These are phyloP conservation scores for Candida boleticola DNA, from an alignment of 805 yeast genomes.

Conservation along the genomic window DNA sequence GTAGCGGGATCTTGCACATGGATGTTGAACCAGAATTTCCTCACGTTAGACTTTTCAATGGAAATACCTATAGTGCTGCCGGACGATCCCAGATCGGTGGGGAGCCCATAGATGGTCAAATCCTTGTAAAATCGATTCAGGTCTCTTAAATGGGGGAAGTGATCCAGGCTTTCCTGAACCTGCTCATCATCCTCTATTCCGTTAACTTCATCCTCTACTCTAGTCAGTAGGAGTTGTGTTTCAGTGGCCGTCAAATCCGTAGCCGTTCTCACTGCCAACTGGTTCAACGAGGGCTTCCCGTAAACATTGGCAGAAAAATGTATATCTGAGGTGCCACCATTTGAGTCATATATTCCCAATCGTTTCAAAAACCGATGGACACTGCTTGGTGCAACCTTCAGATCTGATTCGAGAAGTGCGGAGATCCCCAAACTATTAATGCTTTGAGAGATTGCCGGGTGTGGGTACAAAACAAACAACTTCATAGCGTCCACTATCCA, in stretches of 20 bases:
- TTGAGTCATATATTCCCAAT: neutral
- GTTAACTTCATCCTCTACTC: neutral
- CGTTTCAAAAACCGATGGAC: neutral
- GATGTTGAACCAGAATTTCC: slow-evolving; percentile 33
- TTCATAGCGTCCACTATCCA: slow-evolving; percentile 27
- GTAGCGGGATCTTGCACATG: slow-evolving; percentile 45
- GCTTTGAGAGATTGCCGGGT: slow-evolving; percentile 12
- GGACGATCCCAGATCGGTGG: neutral
- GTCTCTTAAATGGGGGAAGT: slow-evolving; percentile 30
- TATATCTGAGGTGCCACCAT: slow-evolving; percentile 18
- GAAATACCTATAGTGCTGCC: slow-evolving; percentile 29
- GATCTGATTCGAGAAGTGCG: neutral
- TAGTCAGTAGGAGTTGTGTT: neutral
- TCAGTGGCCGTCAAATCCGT: slow-evolving; percentile 15
- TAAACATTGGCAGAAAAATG: slow-evolving; percentile 24
- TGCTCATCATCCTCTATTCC: neutral
- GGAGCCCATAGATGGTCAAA: slow-evolving; percentile 30
- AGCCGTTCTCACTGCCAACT: slow-evolving; percentile 17
- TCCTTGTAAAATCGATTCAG: slow-evolving; percentile 7
- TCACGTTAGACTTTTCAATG: slow-evolving; percentile 31
- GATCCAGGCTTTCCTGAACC: slow-evolving; percentile 14
- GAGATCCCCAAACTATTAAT: neutral
- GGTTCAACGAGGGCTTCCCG: slow-evolving; percentile 17
- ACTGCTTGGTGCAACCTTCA: slow-evolving; percentile 3
- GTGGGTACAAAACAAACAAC: slow-evolving; percentile 32